These are phyloP conservation scores for Metarhizium humberi DNA, from an alignment of 2,329 filamentous ascomycete species.

Conservation along the genomic window DNA sequence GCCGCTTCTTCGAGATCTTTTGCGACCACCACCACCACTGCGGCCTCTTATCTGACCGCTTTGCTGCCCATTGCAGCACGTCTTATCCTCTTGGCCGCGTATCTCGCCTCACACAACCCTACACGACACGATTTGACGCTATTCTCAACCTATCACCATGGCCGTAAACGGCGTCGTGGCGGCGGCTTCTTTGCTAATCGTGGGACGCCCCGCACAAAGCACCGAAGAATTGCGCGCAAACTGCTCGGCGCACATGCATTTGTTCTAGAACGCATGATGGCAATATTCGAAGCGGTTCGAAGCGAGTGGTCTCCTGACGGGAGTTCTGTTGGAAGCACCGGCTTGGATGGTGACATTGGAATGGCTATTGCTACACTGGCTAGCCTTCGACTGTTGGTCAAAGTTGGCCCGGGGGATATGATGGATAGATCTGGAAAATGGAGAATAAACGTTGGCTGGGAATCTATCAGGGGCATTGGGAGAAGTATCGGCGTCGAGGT, in stretches of 20 bases:
- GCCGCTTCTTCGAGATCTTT: background rate
- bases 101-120: conserved; percentile 74
- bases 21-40: background rate
- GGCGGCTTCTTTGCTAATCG: conserved; percentile 29
- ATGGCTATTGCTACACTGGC: conserved; percentile 64
- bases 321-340: conserved; percentile 17
- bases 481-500: conserved; percentile 69
- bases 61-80: conserved; percentile 65
- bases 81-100: conserved; percentile 65
- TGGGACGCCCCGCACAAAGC: conserved; percentile 33
- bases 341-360: conserved; percentile 46
- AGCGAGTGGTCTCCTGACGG: conserved; percentile 38
- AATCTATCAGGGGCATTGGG: conserved; percentile 61
- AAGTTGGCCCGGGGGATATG: conserved; percentile 52
- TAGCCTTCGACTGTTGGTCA: conserved; percentile 59
- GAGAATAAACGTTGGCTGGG: conserved; percentile 73
- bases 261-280: conserved; percentile 66
- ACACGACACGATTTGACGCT: conserved; percentile 62
- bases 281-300: conserved; percentile 63
- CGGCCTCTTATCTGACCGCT: conserved; percentile 36
- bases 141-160: conserved; percentile 63
- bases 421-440: conserved; percentile 64
- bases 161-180: conserved; percentile 38
- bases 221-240: conserved; percentile 67
- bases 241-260: conserved; percentile 70